phyloP scores from a whole-genome alignment of 2,329 filamentous ascomycete species.

The Arthrobotrys entomopaga region DNA sequence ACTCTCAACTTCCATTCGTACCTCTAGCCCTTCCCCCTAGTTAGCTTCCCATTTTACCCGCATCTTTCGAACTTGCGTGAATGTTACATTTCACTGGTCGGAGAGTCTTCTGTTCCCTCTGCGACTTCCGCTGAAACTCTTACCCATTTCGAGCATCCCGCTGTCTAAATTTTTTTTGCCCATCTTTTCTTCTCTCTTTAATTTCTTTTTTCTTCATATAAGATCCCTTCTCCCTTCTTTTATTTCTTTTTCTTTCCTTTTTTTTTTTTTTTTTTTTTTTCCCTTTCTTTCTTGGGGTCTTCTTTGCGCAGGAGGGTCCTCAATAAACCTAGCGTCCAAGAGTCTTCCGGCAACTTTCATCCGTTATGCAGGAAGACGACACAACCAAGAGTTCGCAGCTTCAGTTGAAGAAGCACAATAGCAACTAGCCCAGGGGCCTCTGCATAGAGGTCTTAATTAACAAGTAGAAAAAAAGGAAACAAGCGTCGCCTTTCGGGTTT shows the following conservation, averaged over 20 bases:
- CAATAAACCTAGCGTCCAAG: slow-evolving; percentile 28
- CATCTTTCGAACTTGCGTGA: slow-evolving; percentile 45
- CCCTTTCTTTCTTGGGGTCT: slow-evolving; percentile 29
- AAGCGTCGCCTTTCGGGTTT: slow-evolving; percentile 20
- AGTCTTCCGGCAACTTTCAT: slow-evolving; percentile 50
- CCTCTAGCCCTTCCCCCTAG: slow-evolving; percentile 21
- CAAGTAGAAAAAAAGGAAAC: slow-evolving; percentile 16
- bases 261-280: slow-evolving; percentile 21
- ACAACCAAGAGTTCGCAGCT: slow-evolving; percentile 54
- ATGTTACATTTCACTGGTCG: slow-evolving; percentile 55
- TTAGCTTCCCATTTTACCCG: slow-evolving; percentile 42
- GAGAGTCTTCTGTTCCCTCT: slow-evolving; percentile 54
- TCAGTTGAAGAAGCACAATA: slow-evolving; percentile 54
- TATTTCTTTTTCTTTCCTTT: slow-evolving; percentile 21
- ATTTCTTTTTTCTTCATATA: slow-evolving; percentile 19
- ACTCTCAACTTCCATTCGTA: slow-evolving; percentile 9
- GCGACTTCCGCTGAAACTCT: slow-evolving; percentile 49
- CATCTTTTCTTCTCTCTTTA: slow-evolving; percentile 20
- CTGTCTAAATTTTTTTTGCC: slow-evolving; percentile 24
- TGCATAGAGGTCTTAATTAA: slow-evolving; percentile 52
- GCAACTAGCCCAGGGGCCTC: slow-evolving; percentile 52
- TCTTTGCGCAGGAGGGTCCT: slow-evolving; percentile 37
- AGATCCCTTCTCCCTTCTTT: slow-evolving; percentile 8
- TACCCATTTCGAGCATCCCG: slow-evolving; percentile 5
- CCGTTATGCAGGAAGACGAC: slow-evolving; percentile 56